A percentile compares a stretch with the other conserved stretches of the same genome.
phyloP scores from a whole-genome alignment of 345 rosid genomes.

The Aethionema arabicum region DNA sequence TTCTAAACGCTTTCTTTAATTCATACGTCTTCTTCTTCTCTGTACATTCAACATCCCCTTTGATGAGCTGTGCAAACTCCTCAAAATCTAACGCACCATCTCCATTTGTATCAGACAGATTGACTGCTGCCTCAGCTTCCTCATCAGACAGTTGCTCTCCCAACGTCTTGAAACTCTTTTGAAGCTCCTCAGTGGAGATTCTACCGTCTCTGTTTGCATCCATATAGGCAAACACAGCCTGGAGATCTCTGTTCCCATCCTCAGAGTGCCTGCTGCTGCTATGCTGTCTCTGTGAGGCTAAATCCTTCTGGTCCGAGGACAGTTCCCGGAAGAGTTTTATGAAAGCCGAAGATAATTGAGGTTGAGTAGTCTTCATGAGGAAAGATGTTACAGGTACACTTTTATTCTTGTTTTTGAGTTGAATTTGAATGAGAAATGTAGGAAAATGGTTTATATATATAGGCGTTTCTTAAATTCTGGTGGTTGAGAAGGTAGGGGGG shows the following conservation, averaged over 20 bases:
- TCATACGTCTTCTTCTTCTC: constrained; percentile 48
- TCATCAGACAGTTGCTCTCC: constrained; percentile 52
- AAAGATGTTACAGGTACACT: not conserved
- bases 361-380: constrained; percentile 33
- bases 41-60: constrained; percentile 29
- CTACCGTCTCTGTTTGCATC: constrained; percentile 66
- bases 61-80: constrained; percentile 55
- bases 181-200: constrained; percentile 55
- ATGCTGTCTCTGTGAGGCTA: too few relatives aligned
- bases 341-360: constrained; percentile 36
- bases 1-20: constrained; percentile 54
- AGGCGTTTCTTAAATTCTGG: not conserved
- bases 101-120: constrained; percentile 51
- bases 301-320: constrained; percentile 7
- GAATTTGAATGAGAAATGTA: constrained; percentile 19
- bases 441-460: constrained; percentile 19
- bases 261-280: not conserved
- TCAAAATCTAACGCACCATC: constrained; percentile 58
- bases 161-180: constrained; percentile 43
- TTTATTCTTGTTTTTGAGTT: not conserved
- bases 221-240: constrained; percentile 49
- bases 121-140: constrained; percentile 55
- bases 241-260: constrained; percentile 29
- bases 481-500: constrained; percentile 5
- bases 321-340: constrained; percentile 22